Evolutionary conservation across 371 early-diverging fungal genomes (phyloP).

Genomic region (Rhizomucor pusillus): DNA sequence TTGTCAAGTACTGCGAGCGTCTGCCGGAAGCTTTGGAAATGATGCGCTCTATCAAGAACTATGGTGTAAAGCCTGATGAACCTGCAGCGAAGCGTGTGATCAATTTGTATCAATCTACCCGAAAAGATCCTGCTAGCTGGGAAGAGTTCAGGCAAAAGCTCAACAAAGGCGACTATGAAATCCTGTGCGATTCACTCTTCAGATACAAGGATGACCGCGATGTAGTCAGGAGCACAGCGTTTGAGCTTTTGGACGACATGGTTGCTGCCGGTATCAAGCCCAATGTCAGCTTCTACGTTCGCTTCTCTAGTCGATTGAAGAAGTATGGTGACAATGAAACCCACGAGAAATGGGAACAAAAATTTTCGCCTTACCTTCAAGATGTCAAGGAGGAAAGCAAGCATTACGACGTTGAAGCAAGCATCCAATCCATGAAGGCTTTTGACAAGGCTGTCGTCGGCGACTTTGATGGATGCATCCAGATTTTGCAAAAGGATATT

Average conservation of each 20-base stretch:
- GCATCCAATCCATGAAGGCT: conserved; percentile 18
- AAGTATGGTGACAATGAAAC: conserved; percentile 22
- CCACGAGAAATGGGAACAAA: conserved; percentile 32
- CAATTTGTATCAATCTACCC: conserved; percentile 19
- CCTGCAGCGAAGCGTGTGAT: conserved; percentile 11
- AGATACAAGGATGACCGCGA: background rate
- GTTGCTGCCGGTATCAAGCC: conserved; percentile 5
- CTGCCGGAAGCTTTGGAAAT: conserved; percentile 14
- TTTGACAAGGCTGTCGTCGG: conserved; percentile 26
- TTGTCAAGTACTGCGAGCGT: conserved; percentile 14
- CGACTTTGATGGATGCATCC: conserved; percentile 24
- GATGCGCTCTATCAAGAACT: conserved; percentile 14
- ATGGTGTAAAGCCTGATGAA: conserved; percentile 15
- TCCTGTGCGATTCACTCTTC: conserved; percentile 13
- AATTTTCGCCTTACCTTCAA: conserved; percentile 22
- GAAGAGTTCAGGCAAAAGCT: conserved; percentile 4
- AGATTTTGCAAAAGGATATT: conserved; percentile 26
- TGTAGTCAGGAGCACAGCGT: conserved; percentile 5
- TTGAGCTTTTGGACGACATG: conserved; percentile 15
- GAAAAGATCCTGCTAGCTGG: conserved; percentile 14
- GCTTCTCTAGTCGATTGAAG: conserved; percentile 16
- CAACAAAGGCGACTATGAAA: background rate
- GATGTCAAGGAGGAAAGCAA: background rate
- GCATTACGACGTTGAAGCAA: background rate
- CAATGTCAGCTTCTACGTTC: conserved; percentile 11